Conservation (phyloP, 495 filamentous ascomycete genomes). For the Daldinia vernicosa region DNA sequence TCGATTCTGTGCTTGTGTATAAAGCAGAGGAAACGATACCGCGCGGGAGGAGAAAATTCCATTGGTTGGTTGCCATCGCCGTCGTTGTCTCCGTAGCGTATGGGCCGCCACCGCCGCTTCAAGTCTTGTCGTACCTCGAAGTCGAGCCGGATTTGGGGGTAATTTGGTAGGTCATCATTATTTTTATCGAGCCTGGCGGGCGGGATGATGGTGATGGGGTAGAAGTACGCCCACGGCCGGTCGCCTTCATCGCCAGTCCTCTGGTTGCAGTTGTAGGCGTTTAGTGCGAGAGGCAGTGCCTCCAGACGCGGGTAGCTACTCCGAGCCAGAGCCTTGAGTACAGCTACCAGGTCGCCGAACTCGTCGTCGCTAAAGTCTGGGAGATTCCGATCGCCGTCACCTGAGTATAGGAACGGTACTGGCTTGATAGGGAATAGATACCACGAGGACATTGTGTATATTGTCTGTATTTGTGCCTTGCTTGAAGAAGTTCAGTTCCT, state of each 20-base stretch:
- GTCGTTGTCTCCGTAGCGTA: neutral
- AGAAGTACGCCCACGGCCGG: conserved; percentile 32
- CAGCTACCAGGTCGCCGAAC: conserved; percentile 18
- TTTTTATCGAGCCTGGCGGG: neutral
- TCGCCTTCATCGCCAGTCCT: neutral
- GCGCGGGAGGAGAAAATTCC: neutral
- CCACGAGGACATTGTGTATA: neutral
- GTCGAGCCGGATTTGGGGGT: conserved; percentile 8
- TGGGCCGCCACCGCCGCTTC: conserved; percentile 7
- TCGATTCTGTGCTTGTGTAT: conserved; percentile 38
- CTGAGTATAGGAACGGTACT: neutral
- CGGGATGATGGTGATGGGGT: conserved; percentile 22
- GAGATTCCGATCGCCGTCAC: conserved; percentile 1
- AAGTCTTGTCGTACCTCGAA: conserved; percentile 4
- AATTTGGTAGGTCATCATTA: neutral
- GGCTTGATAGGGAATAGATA: neutral
- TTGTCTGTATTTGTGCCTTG: neutral
- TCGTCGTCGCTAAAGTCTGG: conserved; percentile 18
- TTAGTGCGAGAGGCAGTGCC: conserved; percentile 31
- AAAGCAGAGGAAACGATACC: conserved; percentile 38
- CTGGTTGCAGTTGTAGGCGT: conserved; percentile 33
- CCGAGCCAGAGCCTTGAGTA: conserved; percentile 19
- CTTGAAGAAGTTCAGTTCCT: neutral
- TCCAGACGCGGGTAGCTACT: conserved; percentile 29
- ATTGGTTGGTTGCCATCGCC: neutral